Evolutionary conservation across 805 yeast genomes (phyloP), one percentile per base, ranked within the genome.

Genomic region (Lipomyces spencermartinsiae): DNA sequence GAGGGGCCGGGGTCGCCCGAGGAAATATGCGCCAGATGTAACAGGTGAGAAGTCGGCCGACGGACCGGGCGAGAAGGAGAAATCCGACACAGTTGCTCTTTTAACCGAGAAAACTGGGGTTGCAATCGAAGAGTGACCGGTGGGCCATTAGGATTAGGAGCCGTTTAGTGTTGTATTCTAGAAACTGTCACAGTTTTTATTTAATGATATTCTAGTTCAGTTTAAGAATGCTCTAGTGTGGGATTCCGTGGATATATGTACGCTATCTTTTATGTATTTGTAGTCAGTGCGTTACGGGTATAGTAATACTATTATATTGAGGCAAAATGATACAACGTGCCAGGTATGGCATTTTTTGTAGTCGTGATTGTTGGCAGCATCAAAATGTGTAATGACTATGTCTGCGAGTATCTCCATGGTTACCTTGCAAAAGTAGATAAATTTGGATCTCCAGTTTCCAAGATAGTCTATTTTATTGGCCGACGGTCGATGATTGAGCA

Each of bases 11-110:
- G 56, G 56, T 2, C 56, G 56, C 56, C 56, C 56, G 0, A 53
- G 56, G 33, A 53, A 53, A 14, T 53, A 53, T 25, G 56, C 56
- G 22, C 56, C n/a, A 25, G 56, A 53, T 22, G 56, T 31, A 25
- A 9, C 56, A 5, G 49, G n/a, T 6, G 49, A 43, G 49, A 43
- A 43, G 22, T 43, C 19, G 16, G 43, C 43, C 43, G 43, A 12
- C 5, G 43, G 14, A 14, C 43, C 5, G 43, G 43, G 14, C 43
- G 14, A 37, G 39, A 35, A 35, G 43, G 43, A 37, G 43, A 37
- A 16, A 16, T 1, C 5, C 43, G 43, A 37, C n/a, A 16, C 12
- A 4, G 43, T 37, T 37, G 5, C 16, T 43, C 19, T 9, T 19
- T n/a, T 8, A n/a, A 16, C 14, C 49, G 49, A 43, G 49, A 43